Conservation (phyloP, 495 filamentous ascomycete species). For the Bacidia gigantensis region DNA sequence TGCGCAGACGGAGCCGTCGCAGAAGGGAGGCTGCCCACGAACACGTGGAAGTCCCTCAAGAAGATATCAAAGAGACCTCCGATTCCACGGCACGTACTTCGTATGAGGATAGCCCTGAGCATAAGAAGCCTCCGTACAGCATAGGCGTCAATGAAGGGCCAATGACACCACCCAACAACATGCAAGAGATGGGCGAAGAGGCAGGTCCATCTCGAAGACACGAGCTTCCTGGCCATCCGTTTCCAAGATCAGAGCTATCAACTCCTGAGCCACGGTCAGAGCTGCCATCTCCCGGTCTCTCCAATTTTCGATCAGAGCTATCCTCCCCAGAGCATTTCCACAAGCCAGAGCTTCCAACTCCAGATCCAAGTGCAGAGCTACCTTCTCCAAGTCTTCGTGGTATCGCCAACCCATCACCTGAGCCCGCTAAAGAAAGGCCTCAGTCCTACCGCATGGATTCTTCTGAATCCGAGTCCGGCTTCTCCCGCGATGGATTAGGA, state of each 20-base stretch:
- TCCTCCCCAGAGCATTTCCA: constrained; percentile 11
- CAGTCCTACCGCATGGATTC: not conserved
- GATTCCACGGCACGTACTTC: constrained; percentile 5
- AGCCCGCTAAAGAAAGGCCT: not conserved
- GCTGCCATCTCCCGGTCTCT: constrained; percentile 5
- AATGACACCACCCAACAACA: constrained; percentile 9
- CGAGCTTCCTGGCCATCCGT: constrained; percentile 9
- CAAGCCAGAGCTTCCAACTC: constrained; percentile 9
- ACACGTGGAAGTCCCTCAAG: not conserved
- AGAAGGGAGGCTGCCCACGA: not conserved
- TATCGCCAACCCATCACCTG: not conserved
- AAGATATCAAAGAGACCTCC: not conserved
- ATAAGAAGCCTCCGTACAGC: not conserved
- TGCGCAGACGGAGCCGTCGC: constrained; percentile 2
- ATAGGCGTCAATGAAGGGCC: constrained; percentile 9
- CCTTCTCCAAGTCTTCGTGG: constrained; percentile 7
- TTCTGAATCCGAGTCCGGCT: constrained; percentile 11
- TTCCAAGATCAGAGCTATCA: constrained; percentile 6
- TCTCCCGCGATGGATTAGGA: constrained; percentile 7
- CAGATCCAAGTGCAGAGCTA: constrained; percentile 15
- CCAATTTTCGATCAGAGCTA: constrained; percentile 10
- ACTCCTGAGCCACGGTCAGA: constrained; percentile 9
- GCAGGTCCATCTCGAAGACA: constrained; percentile 1
- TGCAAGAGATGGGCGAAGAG: too few species aligned
- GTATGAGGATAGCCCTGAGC: constrained; percentile 7